Percentiles rank a stretch among this genome's conserved stretches.
phyloP scores from a whole-genome alignment of 305 asterid genomes.

The Fraxinus greggii region DNA sequence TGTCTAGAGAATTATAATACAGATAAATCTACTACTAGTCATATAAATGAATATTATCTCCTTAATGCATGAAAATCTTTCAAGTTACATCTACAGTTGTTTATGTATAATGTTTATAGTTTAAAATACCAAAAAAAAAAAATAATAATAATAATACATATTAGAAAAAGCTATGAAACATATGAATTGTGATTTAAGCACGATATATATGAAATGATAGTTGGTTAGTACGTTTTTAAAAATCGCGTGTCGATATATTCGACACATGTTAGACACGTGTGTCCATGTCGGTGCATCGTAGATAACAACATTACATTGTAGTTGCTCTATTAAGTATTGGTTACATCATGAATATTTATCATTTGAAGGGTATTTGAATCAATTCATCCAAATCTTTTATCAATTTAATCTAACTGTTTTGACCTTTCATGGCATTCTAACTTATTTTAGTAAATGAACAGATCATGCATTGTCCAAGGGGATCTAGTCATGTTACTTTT shows the following conservation, averaged over 20 bases:
- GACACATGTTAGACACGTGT: too few relatives aligned
- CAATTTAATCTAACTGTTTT: background rate
- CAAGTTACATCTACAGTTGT: background rate
- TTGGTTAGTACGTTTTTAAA: too few relatives aligned
- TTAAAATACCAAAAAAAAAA: too few relatives aligned
- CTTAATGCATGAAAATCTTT: background rate
- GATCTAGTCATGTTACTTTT: conserved; percentile 37
- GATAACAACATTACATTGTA: background rate
- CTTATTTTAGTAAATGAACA: conserved; percentile 34
- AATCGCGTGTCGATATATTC: too few relatives aligned
- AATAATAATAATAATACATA: too few relatives aligned
- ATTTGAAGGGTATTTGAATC: background rate
- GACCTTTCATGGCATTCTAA: conserved; percentile 2
- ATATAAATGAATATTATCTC: background rate
- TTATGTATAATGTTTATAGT: background rate
- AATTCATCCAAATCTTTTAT: background rate
- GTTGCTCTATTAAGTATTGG: background rate
- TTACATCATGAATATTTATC: background rate
- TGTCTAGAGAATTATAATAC: background rate
- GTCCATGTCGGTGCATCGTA: too few relatives aligned
- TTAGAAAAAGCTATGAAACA: background rate
- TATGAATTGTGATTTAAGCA: background rate
- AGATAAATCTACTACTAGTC: background rate
- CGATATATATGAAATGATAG: background rate
- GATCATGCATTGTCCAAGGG: conserved; percentile 40